Evolutionary conservation across 768 basidiomycete genomes (phyloP), one percentile per base, ranked within the genome.

Genomic region (Kwoniella europaea): DNA sequence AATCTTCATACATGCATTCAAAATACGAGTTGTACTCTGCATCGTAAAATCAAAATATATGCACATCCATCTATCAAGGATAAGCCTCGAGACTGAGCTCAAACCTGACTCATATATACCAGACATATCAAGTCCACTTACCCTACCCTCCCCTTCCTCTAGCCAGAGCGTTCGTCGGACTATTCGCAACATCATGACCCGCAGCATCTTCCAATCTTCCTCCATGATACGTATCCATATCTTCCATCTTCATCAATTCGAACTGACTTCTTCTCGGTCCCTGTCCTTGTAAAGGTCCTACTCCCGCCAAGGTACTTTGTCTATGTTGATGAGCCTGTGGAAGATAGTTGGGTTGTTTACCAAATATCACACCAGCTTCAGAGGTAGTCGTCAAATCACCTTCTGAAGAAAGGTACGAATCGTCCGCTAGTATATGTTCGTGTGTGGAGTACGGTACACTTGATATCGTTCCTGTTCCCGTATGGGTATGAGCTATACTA

Each of bases 211-310:
- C 76, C 53, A 81, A 64, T 54, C 63, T 71, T 4, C 82, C 82
- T 22, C 82, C 82, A 69, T 76, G 73, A 60, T 76, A 81, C 7
- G 82, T 83, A 41, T 74, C 61, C 72, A 83, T 81, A 63, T 83
- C 82, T 43, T 82, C 82, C 35, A 63, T 71, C 27, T 76, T 74
- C 71, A 77, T 74, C 46, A 83, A 50, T 10, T 76, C 73, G 54
- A 81, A 83, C 13, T 50, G 56, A 10, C 53, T 63, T 27, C 55
- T 63, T 24, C 57, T 59, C 60, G 71, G 15, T 55, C 2, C 65
- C 27, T 15, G 46, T n/a, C 69, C 59, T 62, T 50, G 29, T 22
- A 9, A 24, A 58, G 50, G 22, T 64, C 18, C 24, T 56, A 35
- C 10, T 57, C 24, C 67, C 41, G 60, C 67, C 52, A 43, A 60